phyloP scores from a whole-genome alignment of 2,329 filamentous ascomycete species.

The Venturia aucupariae region DNA sequence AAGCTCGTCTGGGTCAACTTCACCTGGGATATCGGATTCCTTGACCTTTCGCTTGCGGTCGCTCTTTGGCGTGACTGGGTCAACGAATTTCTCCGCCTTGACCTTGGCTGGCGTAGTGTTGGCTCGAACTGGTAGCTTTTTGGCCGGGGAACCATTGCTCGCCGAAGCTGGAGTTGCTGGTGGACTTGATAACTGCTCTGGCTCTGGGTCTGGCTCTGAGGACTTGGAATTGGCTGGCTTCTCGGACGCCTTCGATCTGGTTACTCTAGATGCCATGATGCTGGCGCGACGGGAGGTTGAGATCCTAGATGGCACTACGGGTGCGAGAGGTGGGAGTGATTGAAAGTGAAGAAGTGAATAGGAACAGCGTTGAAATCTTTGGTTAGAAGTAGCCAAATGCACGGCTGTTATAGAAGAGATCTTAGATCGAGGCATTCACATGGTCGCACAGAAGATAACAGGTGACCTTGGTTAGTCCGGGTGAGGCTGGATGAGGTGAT shows the following conservation, averaged over 20 bases:
- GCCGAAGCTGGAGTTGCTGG: conserved; percentile 29
- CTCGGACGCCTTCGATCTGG: neutral
- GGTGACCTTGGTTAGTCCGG: neutral
- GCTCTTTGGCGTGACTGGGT: conserved; percentile 19
- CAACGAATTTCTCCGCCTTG: conserved; percentile 8
- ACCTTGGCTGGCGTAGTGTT: conserved; percentile 16
- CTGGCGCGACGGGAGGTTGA: neutral
- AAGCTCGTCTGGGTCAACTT: conserved; percentile 38
- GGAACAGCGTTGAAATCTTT: neutral
- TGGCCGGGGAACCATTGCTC: neutral
- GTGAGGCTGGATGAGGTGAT: neutral
- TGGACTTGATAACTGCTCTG: conserved; percentile 33
- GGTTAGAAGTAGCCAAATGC: neutral
- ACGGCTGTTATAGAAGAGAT: neutral
- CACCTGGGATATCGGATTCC: conserved; percentile 23
- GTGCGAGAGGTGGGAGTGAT: neutral
- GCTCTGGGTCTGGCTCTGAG: neutral
- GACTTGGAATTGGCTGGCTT: neutral
- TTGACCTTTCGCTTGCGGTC: conserved; percentile 31
- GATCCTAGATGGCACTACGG: neutral
- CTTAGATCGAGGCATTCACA: neutral
- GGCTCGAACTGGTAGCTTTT: neutral
- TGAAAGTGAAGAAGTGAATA: neutral
- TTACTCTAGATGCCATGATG: conserved; percentile 1
- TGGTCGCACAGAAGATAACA: neutral